Evolutionary conservation across 169 alveolate genomes (phyloP), one percentile per base, ranked within the genome.

Genomic region (Amoebophrya sp.): DNA sequence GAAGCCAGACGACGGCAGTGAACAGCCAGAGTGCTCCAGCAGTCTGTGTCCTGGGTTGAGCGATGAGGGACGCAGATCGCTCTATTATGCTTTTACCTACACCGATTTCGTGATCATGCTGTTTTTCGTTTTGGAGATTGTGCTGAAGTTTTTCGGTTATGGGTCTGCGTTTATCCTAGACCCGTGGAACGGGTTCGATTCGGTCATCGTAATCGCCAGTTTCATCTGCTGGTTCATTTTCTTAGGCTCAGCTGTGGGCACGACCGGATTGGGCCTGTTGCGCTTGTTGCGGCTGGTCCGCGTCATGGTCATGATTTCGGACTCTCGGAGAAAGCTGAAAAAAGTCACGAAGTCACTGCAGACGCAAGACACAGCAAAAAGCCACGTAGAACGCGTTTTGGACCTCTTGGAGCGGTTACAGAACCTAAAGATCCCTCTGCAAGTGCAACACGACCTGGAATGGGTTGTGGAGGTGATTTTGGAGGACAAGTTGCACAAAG

Each of bases 241-340:
- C 33, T 14, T 38, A 23, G 41, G 91, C 33, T 18, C 40, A 29
- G 53, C 91, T 0, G 91, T 54, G 23, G 91, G 41, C 39, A 89
- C 41, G 55, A 89, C 40, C 40, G 91, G 91, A 6, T 54, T 89
- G 76, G 91, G 77, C 6, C 76, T 89, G 41, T 76, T 89, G 26
- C 91, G 91, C 40, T 76, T 89, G 33, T 76, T 89, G 40, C 40
- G 41, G 41, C 40, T 89, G 39, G 77, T 89, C n/a, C 40, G 91
- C n/a, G 41, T 89, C n/a, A 89, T 89, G 91, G 91, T 89, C 39
- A 54, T 89, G 77, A 89, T 89, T 14, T 89, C 91, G 33, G 91
- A 89, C 3, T 41, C 77, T 1, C 54, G 91, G 91, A n/a, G 41
- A 23, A 89, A 89, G 41, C 91, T 89, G 76, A 40, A 89, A 38